Evolutionary conservation across 139 green algal genomes (phyloP), one percentile per base, ranked within the genome.

Genomic region (Chlamydomonas schloesseri): DNA sequence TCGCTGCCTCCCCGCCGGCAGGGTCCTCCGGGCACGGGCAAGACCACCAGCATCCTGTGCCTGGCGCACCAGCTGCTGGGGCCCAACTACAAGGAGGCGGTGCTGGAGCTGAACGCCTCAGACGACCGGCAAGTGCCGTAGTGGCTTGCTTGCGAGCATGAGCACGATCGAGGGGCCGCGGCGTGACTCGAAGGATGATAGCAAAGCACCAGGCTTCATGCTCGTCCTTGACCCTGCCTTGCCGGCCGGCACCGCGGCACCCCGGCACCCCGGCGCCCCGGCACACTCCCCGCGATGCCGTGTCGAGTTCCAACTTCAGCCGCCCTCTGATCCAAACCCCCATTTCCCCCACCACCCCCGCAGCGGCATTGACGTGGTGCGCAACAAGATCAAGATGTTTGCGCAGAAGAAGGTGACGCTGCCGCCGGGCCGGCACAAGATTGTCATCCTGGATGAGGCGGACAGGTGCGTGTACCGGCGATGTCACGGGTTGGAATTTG

Each of bases 311-410:
- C n/a, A n/a, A n/a, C n/a, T n/a, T n/a, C n/a, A n/a, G n/a, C n/a
- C n/a, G n/a, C n/a, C n/a, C n/a, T n/a, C n/a, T n/a, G n/a, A n/a
- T n/a, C n/a, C n/a, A n/a, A n/a, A n/a, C n/a, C n/a, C n/a, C n/a
- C n/a, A n/a, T n/a, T n/a, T n/a, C n/a, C n/a, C n/a, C n/a, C n/a
- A n/a, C n/a, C n/a, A n/a, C n/a, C n/a, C n/a, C 11, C 84, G 65
- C 91, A 97, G 97, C 76, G 98, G 98, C 20, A 99, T 99, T 65
- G 97, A 99, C 68, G 97, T 99, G 15, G 98, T 99, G 55, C 93
- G 98, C 65, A 99, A 99, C 93, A 99, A 98, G 88, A 99, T 99
- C 90, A 99, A 99, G 93, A 99, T 99, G 95, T 99, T 99, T 94
- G 98, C 98, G 4, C 98, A 99, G 89, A 98, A 98, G 86, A 98